These are phyloP conservation scores for Solanum dulcamara DNA, from an alignment of 257 asterid genomes.

Conservation along the genomic window DNA sequence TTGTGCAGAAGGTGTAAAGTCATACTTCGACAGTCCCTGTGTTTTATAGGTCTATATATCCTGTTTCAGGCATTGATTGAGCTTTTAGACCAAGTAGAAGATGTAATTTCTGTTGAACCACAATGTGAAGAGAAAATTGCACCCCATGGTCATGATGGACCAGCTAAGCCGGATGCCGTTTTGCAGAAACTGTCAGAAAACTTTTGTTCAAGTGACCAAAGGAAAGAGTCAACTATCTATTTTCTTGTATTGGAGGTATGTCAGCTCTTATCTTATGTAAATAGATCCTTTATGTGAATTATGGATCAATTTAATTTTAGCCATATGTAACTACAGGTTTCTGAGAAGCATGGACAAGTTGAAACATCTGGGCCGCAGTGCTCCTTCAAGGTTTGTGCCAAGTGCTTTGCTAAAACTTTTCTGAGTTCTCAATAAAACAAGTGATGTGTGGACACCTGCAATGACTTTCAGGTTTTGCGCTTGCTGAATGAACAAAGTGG, in stretches of 20 bases:
- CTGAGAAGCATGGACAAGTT: conserved; percentile 41
- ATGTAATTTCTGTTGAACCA: conserved; percentile 65
- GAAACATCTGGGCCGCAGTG: conserved; percentile 38
- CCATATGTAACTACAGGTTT: conserved; percentile 34
- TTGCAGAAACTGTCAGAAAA: conserved; percentile 7
- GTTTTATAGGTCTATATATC: neutral
- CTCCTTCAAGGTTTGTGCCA: conserved; percentile 50
- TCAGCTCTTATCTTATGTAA: conserved; percentile 1
- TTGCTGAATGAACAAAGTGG: conserved; percentile 82
- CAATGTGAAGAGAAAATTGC: conserved; percentile 17
- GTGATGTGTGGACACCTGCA: conserved; percentile 1
- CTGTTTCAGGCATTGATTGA: conserved; percentile 66
- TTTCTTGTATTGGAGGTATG: conserved; percentile 92
- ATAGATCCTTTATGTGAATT: conserved; percentile 2
- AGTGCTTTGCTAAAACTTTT: conserved; percentile 8
- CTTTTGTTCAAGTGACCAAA: conserved; percentile 17
- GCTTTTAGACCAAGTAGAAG: conserved; percentile 91
- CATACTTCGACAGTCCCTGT: neutral
- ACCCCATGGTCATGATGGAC: conserved; percentile 22
- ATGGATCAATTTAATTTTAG: neutral
- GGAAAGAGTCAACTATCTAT: conserved; percentile 19
- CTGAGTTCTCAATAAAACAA: conserved; percentile 1
- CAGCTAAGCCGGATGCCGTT: conserved; percentile 24
- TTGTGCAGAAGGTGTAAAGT: neutral
- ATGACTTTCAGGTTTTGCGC: conserved; percentile 51